A percentile compares a stretch with the other conserved stretches of the same genome.
phyloP scores from a whole-genome alignment of 768 basidiomycete genomes.

The Trametes gibbosa region DNA sequence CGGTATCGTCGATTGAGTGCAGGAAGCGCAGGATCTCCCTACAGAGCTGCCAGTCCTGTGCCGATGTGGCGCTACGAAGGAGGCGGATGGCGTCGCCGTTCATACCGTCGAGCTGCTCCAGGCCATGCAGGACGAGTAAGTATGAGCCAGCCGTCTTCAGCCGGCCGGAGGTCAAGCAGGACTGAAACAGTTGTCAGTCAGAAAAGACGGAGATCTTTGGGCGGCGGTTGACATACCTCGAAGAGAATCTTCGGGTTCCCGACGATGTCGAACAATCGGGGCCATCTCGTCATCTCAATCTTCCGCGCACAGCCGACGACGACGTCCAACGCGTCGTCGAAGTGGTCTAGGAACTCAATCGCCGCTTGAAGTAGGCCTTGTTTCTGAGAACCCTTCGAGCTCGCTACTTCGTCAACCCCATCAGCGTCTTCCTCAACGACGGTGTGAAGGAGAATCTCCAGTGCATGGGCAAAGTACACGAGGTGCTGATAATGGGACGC shows the following conservation, averaged over 20 bases:
- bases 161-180: constrained; percentile 66
- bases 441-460: constrained; percentile 92
- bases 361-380: constrained; percentile 57
- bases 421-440: constrained; percentile 82
- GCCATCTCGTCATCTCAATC: constrained; percentile 92
- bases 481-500: constrained; percentile 85
- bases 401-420: constrained; percentile 27
- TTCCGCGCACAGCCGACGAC: constrained; percentile 96
- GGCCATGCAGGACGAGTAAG: constrained; percentile 87
- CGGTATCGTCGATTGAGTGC: constrained; percentile 88
- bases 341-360: constrained; percentile 92
- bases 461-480: constrained; percentile 89
- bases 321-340: constrained; percentile 86
- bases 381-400: constrained; percentile 20
- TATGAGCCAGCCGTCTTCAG: constrained; percentile 91
- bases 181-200: constrained; percentile 39
- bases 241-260: constrained; percentile 90
- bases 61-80: constrained; percentile 69
- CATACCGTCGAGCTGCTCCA: constrained; percentile 84
- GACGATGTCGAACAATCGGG: constrained; percentile 81
- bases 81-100: constrained; percentile 80
- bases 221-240: constrained; percentile 55
- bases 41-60: constrained; percentile 87
- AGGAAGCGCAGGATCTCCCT: constrained; percentile 90
- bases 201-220: not conserved